phyloP scores from a whole-genome alignment of 768 basidiomycete species.

The Mycena vulgaris region DNA sequence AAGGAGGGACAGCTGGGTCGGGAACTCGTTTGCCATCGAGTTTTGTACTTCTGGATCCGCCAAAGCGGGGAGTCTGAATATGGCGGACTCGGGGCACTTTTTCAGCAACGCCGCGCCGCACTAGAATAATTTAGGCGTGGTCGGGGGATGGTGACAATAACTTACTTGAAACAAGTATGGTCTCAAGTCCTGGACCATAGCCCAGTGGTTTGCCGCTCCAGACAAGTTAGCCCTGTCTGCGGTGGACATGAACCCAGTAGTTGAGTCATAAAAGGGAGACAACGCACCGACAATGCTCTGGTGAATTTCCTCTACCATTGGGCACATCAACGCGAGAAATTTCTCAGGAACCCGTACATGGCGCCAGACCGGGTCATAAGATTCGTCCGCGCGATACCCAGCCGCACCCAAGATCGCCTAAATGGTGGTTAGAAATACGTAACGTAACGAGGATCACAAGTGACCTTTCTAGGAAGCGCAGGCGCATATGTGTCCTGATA shows the following conservation, averaged over 20 bases:
- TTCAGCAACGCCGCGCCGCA: constrained; percentile 45
- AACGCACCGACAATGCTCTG: background rate
- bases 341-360: constrained; percentile 43
- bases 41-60: constrained; percentile 42
- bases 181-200: constrained; percentile 40
- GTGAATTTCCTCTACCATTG: constrained; percentile 44
- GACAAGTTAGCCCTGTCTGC: constrained; percentile 35
- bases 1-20: background rate
- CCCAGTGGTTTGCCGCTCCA: constrained; percentile 45
- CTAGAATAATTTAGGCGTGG: constrained; percentile 22
- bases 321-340: constrained; percentile 45
- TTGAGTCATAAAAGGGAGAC: too few species aligned
- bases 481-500: constrained; percentile 4
- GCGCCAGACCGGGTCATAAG: constrained; percentile 44
- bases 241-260: background rate
- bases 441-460: background rate
- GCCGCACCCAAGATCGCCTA: constrained; percentile 47
- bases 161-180: constrained; percentile 15
- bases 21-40: constrained; percentile 19
- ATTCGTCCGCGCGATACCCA: constrained; percentile 42
- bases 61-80: constrained; percentile 48
- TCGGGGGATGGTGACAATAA: background rate
- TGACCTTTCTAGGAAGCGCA: background rate
- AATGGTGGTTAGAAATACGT: background rate
- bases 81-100: constrained; percentile 39